These are phyloP conservation scores for Ustilago curta DNA, from an alignment of 1,284 basidiomycete species.

Conservation along the genomic window DNA sequence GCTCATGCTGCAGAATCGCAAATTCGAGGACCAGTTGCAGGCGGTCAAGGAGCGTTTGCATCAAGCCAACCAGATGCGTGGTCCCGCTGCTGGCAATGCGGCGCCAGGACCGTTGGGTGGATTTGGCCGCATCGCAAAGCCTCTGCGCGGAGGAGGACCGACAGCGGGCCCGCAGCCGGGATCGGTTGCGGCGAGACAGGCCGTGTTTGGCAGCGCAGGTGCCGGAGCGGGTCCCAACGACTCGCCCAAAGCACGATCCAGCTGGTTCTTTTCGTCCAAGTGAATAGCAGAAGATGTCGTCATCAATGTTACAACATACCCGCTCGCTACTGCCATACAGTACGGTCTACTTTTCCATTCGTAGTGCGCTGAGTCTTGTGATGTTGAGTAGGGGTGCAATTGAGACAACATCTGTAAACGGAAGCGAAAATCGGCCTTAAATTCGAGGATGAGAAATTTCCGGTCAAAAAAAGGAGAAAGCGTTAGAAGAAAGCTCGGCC, in stretches of 20 bases:
- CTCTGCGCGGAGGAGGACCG: constrained; percentile 82
- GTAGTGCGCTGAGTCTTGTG: not conserved
- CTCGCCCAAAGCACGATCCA: constrained; percentile 57
- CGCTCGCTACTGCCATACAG: constrained; percentile 4
- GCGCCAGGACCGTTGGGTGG: constrained; percentile 75
- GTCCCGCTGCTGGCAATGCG: constrained; percentile 29
- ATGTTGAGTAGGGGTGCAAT: not conserved
- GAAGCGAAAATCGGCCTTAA: not conserved
- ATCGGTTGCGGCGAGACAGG: constrained; percentile 43
- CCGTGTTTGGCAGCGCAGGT: constrained; percentile 18
- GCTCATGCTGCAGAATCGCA: constrained; percentile 89
- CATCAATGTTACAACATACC: constrained; percentile 5
- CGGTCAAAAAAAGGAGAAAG: not conserved
- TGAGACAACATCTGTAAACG: no score
- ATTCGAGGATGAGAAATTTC: constrained; percentile 9
- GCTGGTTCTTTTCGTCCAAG: constrained; percentile 64
- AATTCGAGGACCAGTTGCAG: constrained; percentile 91
- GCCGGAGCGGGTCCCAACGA: constrained; percentile 25
- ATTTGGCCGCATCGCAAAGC: constrained; percentile 96
- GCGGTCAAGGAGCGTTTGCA: constrained; percentile 90
- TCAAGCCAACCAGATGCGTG: constrained; percentile 83
- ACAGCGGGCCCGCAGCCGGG: constrained; percentile 50
- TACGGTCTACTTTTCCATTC: not conserved
- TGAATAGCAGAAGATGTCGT: constrained; percentile 5
- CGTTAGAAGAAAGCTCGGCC: constrained; percentile 12